Evolutionary conservation across 2,329 filamentous ascomycete genomes (phyloP), one percentile per base, ranked within the genome.

Genomic region (Hyphodiscus sp.): DNA sequence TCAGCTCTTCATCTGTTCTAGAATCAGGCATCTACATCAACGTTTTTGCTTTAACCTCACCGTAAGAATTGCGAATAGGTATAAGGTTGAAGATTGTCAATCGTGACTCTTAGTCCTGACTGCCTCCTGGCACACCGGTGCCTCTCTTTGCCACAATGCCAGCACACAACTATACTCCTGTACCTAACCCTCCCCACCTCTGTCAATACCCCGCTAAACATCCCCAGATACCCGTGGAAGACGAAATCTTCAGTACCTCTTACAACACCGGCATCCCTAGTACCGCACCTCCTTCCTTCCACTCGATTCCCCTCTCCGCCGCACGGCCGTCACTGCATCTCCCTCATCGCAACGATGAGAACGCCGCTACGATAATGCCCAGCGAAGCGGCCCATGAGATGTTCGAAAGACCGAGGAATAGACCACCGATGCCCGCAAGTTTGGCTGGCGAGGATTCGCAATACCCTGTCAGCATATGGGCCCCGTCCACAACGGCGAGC

Each of bases 241-340:
- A 49, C 16, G 33, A 38, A 38, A 2, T 38, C 33, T 38, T 38
- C 33, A 47, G 33, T 19, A 16, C 16, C 19, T n/a, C 38, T n/a
- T 51, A 53, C 45, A 47, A 38, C 54, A 49, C 45, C 49, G 49
- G 46, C 38, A 18, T 52, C 8, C 54, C 54, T 11, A 30, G 41
- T 44, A 53, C 54, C 13, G 44, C 50, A 16, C 54, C 55, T 1
- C 55, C 51, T 16, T 51, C 50, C 26, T 54, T 57, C 41, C 49
- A 51, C 42, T 49, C 51, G 9, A 13, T 48, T 38, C 29, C 42
- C 26, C 20, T 45, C 42, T n/a, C 42, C 19, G 19, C 20, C 33
- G 11, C 11, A 13, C 33, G 11, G 11, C 2, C 47, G 11, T 20
- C 47, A 41, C 10, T 20, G 10, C n/a, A 20, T 15, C 26, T 55